Evolutionary conservation across 1,284 basidiomycete species (phyloP).

Genomic region (Pholiota adiposa): DNA sequence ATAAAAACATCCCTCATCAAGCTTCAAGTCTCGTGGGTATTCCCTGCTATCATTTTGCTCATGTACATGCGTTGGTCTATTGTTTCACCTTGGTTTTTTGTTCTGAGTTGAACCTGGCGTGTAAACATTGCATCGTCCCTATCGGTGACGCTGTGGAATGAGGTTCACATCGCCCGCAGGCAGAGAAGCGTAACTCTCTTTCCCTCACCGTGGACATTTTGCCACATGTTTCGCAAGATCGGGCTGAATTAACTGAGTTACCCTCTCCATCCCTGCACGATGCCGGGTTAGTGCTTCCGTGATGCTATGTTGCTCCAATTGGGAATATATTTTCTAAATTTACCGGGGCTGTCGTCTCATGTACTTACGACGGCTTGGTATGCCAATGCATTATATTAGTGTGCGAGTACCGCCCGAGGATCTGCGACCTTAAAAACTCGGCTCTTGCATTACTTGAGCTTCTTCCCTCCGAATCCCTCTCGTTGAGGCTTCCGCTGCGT

Average conservation of each 20-base stretch:
- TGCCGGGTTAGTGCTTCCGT: not conserved
- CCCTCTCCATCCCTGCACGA: not conserved
- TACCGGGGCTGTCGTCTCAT: not conserved
- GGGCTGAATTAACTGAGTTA: not conserved
- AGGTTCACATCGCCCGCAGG: not conserved
- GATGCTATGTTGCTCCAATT: not conserved
- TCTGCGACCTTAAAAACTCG: not conserved
- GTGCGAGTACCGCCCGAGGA: not conserved
- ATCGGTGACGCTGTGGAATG: not conserved
- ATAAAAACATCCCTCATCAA: not conserved
- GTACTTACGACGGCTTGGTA: not conserved
- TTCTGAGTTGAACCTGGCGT: not conserved
- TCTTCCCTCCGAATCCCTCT: not conserved
- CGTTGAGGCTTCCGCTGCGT: not conserved
- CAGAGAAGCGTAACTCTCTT: not conserved
- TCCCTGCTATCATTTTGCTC: not conserved
- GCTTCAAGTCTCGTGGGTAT: not conserved
- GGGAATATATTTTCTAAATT: slow-evolving; percentile 1
- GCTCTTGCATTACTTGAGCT: not conserved
- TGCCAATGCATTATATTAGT: not conserved
- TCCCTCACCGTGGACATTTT: not conserved
- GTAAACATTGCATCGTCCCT: not conserved
- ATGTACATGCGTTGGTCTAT: not conserved
- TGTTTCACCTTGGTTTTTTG: not conserved
- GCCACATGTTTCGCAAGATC: not conserved